Conservation (phyloP, 163 green algal species). For the Chlorella variabilis region DNA sequence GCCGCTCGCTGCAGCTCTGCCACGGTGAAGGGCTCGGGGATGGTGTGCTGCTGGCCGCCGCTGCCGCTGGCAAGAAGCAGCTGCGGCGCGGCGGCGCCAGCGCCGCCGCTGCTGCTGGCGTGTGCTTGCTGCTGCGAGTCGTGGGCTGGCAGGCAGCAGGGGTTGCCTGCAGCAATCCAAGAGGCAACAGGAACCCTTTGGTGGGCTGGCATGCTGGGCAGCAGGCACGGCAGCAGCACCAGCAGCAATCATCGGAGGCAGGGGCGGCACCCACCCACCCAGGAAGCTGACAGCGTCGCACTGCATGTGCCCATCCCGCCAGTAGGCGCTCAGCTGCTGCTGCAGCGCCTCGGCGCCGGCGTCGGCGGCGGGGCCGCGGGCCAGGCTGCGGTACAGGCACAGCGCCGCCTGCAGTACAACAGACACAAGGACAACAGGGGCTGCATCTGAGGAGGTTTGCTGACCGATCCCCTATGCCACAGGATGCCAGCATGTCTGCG, state of each 20-base stretch:
- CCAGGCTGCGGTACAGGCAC: constrained; percentile 17
- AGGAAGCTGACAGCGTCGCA: constrained; percentile 24
- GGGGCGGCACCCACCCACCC: not conserved
- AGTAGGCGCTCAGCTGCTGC: constrained; percentile 22
- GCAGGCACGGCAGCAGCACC: not conserved
- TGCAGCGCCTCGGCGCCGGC: not conserved
- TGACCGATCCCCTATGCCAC: not conserved
- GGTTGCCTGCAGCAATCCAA: constrained; percentile 26
- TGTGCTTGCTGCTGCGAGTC: constrained; percentile 18
- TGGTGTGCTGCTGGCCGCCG: constrained; percentile 26
- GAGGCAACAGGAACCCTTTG: too few species aligned
- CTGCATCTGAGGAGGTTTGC: not conserved
- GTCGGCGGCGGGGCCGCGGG: not conserved
- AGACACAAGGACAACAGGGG: not conserved
- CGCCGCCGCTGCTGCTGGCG: constrained; percentile 2
- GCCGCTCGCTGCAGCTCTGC: constrained; percentile 31
- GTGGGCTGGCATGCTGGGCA: not conserved
- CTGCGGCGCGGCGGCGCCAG: not conserved
- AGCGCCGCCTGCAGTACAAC: not conserved
- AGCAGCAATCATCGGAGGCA: not conserved
- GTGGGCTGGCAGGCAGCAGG: constrained; percentile 28
- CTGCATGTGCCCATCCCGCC: constrained; percentile 16
- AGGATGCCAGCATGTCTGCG: too few species aligned
- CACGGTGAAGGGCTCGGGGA: constrained; percentile 27
- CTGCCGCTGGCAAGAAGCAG: constrained; percentile 26